Evolutionary conservation across 1,284 basidiomycete genomes (phyloP), one percentile per base, ranked within the genome.

Genomic region (Apiotrichum brassicae): DNA sequence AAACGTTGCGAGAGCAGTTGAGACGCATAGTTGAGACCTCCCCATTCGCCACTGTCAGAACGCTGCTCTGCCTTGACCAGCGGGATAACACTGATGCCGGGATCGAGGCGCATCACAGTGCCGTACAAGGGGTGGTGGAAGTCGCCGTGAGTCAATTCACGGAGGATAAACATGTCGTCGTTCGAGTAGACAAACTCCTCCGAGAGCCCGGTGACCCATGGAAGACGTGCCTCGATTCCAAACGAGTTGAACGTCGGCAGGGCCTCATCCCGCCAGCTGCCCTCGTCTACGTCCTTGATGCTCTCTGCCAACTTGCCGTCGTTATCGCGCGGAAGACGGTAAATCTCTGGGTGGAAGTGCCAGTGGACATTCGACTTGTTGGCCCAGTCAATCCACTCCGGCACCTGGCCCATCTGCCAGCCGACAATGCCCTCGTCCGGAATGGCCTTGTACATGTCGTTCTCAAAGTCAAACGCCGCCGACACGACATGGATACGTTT

Each of bases 91-190:
- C 37, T 33, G n/a, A 66, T 50, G 8, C 50, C 49, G 4, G 58
- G 52, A 41, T 65, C 66, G n/a, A 66, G 41, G 9, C 68, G 63
- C 42, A 63, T 35, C 14, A 69, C 53, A 16, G 56, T 44, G 24
- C 68, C 68, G 8, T 62, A 48, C 1, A 71, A 46, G 1, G 66
- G 68, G 48, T 69, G 61, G 43, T 64, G 60, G 45, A 65, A 68
- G 53, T 69, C 66, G 37, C 58, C 38, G 7, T 51, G 43, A 1
- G 62, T 44, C 26, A 65, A 45, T 13, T 54, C 38, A 20, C 48
- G 46, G 14, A 69, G 49, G 34, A 68, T 46, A 48, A 67, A 71
- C 68, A 71, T 71, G 58, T 71, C 68, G 48, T 71, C 68, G 51
- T 71, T 71, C 47, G 55, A 58, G 14, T 65, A 39, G 34, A 71